Conservation (phyloP, 1,139 yeast genomes). For the Debaryomyces singareniensis region DNA sequence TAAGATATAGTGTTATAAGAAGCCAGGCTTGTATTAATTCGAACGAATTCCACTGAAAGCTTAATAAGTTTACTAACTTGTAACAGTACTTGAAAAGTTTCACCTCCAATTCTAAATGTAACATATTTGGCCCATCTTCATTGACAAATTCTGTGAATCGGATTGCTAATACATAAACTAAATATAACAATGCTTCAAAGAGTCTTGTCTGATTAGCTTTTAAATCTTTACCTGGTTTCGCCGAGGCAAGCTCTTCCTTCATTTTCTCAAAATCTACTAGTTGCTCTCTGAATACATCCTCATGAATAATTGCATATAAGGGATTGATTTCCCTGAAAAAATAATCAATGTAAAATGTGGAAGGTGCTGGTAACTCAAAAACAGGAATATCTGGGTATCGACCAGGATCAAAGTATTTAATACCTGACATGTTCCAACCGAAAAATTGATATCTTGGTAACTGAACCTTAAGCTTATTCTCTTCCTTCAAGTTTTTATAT, state of each 20-base stretch:
- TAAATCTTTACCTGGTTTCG: constrained; percentile 12
- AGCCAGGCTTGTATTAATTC: constrained; percentile 64
- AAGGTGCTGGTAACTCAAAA: constrained; percentile 10
- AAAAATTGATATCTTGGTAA: constrained; percentile 55
- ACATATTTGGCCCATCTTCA: constrained; percentile 25
- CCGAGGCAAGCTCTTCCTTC: constrained; percentile 3
- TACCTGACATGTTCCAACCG: constrained; percentile 65
- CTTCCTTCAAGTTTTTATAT: constrained; percentile 31
- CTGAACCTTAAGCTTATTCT: constrained; percentile 29
- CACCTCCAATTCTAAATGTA: constrained; percentile 39
- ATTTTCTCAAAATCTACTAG: constrained; percentile 27
- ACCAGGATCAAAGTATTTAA: constrained; percentile 40
- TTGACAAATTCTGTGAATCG: constrained; percentile 46
- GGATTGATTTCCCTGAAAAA: constrained; percentile 51
- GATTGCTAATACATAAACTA: constrained; percentile 47
- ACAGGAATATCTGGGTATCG: constrained; percentile 31
- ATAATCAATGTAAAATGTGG: constrained; percentile 25
- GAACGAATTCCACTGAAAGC: constrained; percentile 64
- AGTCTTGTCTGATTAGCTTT: constrained; percentile 32
- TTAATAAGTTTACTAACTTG: constrained; percentile 39
- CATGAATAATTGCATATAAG: constrained; percentile 46
- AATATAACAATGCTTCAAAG: constrained; percentile 46
- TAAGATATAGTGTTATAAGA: constrained; percentile 45
- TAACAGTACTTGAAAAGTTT: constrained; percentile 45
- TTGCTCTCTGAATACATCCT: constrained; percentile 49